These are phyloP conservation scores for Urostyla sp. DNA, from an alignment of 73 alveolate species.

Conservation along the genomic window DNA sequence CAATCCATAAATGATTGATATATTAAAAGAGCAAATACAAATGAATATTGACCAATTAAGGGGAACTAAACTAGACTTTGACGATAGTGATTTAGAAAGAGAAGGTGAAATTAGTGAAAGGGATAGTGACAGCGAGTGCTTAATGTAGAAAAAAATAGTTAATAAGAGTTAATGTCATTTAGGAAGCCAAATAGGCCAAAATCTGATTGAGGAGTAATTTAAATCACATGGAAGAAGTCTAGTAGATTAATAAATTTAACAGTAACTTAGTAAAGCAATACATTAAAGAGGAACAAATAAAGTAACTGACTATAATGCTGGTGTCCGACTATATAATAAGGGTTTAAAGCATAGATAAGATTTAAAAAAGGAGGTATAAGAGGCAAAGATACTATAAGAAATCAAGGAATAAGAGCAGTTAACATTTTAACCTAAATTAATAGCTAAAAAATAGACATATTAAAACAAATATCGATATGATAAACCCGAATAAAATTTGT, in stretches of 20 bases:
- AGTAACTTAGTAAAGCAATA: neutral
- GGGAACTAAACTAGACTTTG: neutral
- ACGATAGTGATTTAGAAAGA: neutral
- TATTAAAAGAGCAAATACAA: constrained; percentile 2
- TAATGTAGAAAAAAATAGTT: neutral
- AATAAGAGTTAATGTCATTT: neutral
- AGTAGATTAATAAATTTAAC: neutral
- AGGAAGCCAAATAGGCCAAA: neutral
- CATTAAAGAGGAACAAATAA: neutral
- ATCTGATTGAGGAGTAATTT: neutral
- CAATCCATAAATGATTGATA: constrained; percentile 8
- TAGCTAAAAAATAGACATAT: constrained; percentile 2
- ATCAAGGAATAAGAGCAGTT: constrained; percentile 32
- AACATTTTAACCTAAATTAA: constrained; percentile 28
- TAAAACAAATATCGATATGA: constrained; percentile 1
- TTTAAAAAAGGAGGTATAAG: constrained; percentile 4
- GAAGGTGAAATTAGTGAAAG: constrained; percentile 21
- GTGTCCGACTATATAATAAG: constrained; percentile 28
- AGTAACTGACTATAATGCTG: constrained; percentile 41
- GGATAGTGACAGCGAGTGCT: neutral
- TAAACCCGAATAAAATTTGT: constrained; percentile 16
- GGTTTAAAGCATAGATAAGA: constrained; percentile 40
- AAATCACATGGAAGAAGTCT: neutral
- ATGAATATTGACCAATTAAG: neutral
- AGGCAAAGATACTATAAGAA: constrained; percentile 14